Evolutionary conservation across 1,284 basidiomycete species (phyloP).

Genomic region (Ustilago bromivora): DNA sequence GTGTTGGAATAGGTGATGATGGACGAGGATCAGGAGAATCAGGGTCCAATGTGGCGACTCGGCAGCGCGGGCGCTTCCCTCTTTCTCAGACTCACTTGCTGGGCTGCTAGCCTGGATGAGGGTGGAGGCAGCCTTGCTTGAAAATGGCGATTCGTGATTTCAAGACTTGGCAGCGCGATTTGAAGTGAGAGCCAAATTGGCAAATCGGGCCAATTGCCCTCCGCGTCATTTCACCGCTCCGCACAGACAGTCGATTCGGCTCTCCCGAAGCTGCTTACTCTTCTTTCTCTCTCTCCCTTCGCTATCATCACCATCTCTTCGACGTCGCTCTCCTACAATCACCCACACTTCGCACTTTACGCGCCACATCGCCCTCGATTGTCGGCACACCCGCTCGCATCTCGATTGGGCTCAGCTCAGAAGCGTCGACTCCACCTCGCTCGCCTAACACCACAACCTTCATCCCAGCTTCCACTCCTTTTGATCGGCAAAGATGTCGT

Average conservation of each 20-base stretch:
- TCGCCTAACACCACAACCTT: background rate
- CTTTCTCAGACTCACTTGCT: background rate
- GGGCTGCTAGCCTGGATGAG: background rate
- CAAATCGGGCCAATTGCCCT: background rate
- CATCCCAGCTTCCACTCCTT: background rate
- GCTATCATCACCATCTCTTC: conserved; percentile 1
- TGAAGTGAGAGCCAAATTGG: background rate
- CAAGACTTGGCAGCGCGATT: background rate
- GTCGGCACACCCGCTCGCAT: background rate
- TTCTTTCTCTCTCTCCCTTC: background rate
- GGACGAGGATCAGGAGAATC: background rate
- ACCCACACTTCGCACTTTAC: background rate
- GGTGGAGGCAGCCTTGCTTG: conserved; percentile 17
- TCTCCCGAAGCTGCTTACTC: conserved; percentile 7
- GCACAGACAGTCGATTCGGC: conserved; percentile 7
- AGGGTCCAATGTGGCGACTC: conserved; percentile 13
- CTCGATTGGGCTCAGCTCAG: background rate
- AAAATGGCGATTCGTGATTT: background rate
- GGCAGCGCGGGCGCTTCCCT: background rate
- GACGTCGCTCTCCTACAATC: conserved; percentile 2
- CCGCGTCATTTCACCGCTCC: conserved; percentile 3
- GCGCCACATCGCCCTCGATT: background rate
- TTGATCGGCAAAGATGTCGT: conserved; percentile 58
- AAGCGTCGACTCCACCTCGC: background rate
- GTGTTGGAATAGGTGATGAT: conserved; percentile 10